These are phyloP conservation scores for Zanthoxylum bungeanum DNA, from an alignment of 345 rosid species.

Conservation along the genomic window DNA sequence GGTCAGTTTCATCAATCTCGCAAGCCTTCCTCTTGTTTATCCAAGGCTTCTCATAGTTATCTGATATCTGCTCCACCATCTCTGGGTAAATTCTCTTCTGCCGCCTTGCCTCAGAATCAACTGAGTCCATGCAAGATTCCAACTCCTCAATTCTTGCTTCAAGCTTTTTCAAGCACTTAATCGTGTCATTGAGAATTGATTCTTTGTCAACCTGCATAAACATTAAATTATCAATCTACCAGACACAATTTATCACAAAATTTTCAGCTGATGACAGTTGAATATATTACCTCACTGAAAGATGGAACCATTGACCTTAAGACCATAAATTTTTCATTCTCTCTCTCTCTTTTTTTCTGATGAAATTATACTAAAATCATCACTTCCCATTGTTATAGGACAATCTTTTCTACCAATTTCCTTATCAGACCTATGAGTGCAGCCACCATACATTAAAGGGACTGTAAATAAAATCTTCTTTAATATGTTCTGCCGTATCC, in stretches of 20 bases:
- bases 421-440: slow-evolving; percentile 5
- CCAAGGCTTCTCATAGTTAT: slow-evolving; percentile 49
- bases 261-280: not conserved
- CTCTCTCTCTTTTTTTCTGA: no score
- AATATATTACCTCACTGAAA: slow-evolving; percentile 49
- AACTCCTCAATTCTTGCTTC: slow-evolving; percentile 77
- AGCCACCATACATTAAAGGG: slow-evolving; percentile 51
- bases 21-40: slow-evolving; percentile 64
- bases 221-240: not conserved
- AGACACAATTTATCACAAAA: not conserved
- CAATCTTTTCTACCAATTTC: slow-evolving; percentile 25
- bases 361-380: slow-evolving; percentile 10
- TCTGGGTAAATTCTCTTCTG: slow-evolving; percentile 38
- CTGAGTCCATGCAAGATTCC: slow-evolving; percentile 68
- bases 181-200: slow-evolving; percentile 58
- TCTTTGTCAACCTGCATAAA: slow-evolving; percentile 56
- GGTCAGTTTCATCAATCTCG: slow-evolving; percentile 40
- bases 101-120: slow-evolving; percentile 44
- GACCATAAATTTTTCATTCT: slow-evolving; percentile 49
- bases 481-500: slow-evolving; percentile 48
- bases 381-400: slow-evolving; percentile 5
- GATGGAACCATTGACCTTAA: slow-evolving; percentile 64
- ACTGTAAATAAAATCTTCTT: slow-evolving; percentile 56
- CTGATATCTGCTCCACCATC: slow-evolving; percentile 62
- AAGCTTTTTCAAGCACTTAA: slow-evolving; percentile 58